Conservation (phyloP, 2,329 filamentous ascomycete species). For the Cytospora leucostoma region DNA sequence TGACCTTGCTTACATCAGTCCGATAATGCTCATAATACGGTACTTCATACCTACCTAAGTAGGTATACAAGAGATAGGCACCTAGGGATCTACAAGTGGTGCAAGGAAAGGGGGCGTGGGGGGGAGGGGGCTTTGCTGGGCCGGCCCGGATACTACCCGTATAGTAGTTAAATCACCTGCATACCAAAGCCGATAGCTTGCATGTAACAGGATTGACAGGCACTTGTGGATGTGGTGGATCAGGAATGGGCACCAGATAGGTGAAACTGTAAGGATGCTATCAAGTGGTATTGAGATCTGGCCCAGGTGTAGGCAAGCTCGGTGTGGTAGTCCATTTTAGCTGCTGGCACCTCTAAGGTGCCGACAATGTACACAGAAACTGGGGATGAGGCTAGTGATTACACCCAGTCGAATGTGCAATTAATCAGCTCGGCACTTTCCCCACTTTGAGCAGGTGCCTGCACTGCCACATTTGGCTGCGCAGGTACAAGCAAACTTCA, state of each 20-base stretch:
- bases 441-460: background rate
- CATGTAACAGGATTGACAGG: background rate
- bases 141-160: background rate
- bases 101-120: background rate
- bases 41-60: background rate
- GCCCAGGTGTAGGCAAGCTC: background rate
- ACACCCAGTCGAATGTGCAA: background rate
- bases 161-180: background rate
- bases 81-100: background rate
- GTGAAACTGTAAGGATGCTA: background rate
- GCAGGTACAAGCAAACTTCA: background rate
- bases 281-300: background rate
- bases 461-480: background rate
- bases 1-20: background rate
- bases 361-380: background rate
- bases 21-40: background rate
- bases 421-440: background rate
- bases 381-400: background rate
- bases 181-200: background rate
- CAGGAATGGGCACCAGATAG: background rate
- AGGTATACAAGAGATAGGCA: background rate
- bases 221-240: background rate
- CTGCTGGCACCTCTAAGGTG: background rate
- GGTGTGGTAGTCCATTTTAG: background rate
- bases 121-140: background rate